These are phyloP conservation scores for Candida sp. DNA, from an alignment of 1,139 yeast genomes.

Conservation along the genomic window DNA sequence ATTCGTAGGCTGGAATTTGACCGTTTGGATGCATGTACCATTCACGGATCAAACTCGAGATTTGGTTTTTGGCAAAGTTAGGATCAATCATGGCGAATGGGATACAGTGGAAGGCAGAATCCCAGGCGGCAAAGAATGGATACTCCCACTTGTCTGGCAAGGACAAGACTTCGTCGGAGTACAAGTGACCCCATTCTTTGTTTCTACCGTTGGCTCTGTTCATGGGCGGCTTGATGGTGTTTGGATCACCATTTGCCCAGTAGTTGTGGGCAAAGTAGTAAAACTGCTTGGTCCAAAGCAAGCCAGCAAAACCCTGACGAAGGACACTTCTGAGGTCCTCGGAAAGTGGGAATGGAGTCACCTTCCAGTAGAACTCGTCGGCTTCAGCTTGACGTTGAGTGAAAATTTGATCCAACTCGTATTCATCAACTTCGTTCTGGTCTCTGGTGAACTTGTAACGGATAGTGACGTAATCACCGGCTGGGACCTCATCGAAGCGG, in stretches of 20 bases:
- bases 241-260: constrained; percentile 92
- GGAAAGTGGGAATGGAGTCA: constrained; percentile 84
- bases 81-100: constrained; percentile 97
- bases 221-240: constrained; percentile 74
- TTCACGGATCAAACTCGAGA: constrained; percentile 87
- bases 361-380: constrained; percentile 91
- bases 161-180: constrained; percentile 87
- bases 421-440: constrained; percentile 70
- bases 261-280: constrained; percentile 87
- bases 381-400: constrained; percentile 87
- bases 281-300: constrained; percentile 95
- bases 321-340: constrained; percentile 86
- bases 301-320: constrained; percentile 94
- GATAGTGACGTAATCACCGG: constrained; percentile 89
- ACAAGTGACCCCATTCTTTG: constrained; percentile 88
- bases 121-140: constrained; percentile 99
- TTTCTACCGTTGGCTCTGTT: constrained; percentile 87
- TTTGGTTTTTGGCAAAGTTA: constrained; percentile 88
- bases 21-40: constrained; percentile 99
- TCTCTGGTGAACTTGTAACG: constrained; percentile 71
- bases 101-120: constrained; percentile 94
- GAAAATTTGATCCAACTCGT: constrained; percentile 74
- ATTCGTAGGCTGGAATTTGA: constrained; percentile 97
- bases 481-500: constrained; percentile 79
- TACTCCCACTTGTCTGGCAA: constrained; percentile 98